Evolutionary conservation across 441 rosid genomes (phyloP), one percentile per base, ranked within the genome.

Genomic region (Brassica balearica): DNA sequence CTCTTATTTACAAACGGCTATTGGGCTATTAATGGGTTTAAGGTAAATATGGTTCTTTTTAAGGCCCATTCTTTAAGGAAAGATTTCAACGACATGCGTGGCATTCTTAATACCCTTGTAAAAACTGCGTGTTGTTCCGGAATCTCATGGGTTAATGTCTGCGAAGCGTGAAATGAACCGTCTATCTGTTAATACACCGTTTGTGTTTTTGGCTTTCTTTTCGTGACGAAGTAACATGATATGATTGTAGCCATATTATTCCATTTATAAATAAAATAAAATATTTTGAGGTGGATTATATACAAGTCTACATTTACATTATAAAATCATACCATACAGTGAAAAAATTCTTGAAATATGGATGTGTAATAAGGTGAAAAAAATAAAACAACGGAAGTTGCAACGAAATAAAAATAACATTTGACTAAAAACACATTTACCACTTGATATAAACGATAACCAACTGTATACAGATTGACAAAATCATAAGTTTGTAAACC

Each of bases 161-260:
- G 27, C 27, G 27, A 25, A 25, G 27, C 27, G 27, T 38, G 43
- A 38, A 8, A 38, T 38, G 43, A 38, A 8, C 38, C 11, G 10
- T 38, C 5, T 38, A 38, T 38, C 9, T 38, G 43, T 38, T 9
- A 38, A 38, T 10, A 64, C 70, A 73, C 14, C 32, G 70, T 64
- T 64, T 55, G 38, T 51, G 11, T 7, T 29, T 64, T 73, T 73
- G 70, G 64, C 71, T 32, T 65, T 48, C 61, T 22, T 55, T 73
- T 14, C 15, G 15, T 23, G 36, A 51, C 32, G 62, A 72, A 43
- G 70, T 38, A 2, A 48, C 19, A 27, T 27, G 48, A 29, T 59
- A 60, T 27, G 38, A 27, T 25, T 25, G 38, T 27, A 25, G 17
- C 65, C 19, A 61, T 61, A 12, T 12, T 36, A 56, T 66, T 9